A percentile compares a stretch with the other conserved stretches of the same genome.
These are phyloP conservation scores for Trebouxia gelatinosa DNA, from an alignment of 163 green algal genomes.

Conservation along the genomic window DNA sequence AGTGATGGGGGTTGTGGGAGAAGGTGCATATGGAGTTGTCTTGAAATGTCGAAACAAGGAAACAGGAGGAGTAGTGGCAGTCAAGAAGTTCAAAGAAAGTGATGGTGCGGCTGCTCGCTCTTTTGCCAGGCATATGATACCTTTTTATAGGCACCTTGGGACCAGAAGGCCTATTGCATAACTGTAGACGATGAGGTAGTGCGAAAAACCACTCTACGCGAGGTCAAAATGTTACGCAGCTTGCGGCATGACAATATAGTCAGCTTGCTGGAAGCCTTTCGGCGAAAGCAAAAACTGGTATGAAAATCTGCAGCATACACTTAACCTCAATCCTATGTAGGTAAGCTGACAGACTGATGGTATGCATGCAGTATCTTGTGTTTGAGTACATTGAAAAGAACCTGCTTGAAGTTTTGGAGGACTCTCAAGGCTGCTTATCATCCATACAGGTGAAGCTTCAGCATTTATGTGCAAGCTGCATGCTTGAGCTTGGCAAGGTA, in stretches of 20 bases:
- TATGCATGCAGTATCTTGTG: conserved; percentile 37
- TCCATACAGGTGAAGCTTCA: conserved; percentile 17
- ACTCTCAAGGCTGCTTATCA: conserved; percentile 63
- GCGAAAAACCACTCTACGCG: conserved; percentile 81
- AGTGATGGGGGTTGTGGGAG: conserved; percentile 73
- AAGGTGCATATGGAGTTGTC: conserved; percentile 87
- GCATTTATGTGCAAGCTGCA: background rate
- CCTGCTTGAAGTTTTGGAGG: conserved; percentile 64
- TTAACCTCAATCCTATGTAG: background rate
- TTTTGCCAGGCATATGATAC: background rate
- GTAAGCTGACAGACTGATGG: background rate
- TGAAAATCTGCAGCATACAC: background rate
- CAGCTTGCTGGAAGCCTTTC: conserved; percentile 85
- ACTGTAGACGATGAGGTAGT: conserved; percentile 43
- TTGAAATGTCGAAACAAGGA: conserved; percentile 83
- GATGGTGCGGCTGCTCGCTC: conserved; percentile 48
- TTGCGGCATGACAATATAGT: conserved; percentile 90
- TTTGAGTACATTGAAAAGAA: conserved; percentile 43
- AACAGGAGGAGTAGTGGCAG: conserved; percentile 74
- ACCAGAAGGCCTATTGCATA: background rate
- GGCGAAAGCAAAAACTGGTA: conserved; percentile 65
- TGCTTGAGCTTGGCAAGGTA: background rate
- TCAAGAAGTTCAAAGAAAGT: conserved; percentile 90
- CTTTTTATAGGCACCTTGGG: background rate
- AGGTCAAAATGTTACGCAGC: conserved; percentile 83